These are phyloP conservation scores for Pleurostoma richardsiae DNA, from an alignment of 2,329 filamentous ascomycete species.

Conservation along the genomic window DNA sequence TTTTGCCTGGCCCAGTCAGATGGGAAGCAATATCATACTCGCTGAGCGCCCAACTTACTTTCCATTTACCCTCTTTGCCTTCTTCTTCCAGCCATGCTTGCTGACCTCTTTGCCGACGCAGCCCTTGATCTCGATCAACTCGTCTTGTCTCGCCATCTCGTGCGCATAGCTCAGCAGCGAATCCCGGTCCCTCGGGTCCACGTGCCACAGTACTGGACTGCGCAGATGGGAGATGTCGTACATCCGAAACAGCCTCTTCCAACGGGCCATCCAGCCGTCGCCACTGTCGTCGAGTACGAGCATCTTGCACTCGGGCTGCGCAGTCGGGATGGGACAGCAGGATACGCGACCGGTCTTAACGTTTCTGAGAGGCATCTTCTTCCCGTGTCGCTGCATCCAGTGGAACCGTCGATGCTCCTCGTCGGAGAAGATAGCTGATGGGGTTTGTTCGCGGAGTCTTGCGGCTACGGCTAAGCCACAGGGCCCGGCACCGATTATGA, in stretches of 20 bases:
- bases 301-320: constrained; percentile 27
- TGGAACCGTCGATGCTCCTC: constrained; percentile 78
- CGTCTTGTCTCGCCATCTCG: constrained; percentile 50
- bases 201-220: constrained; percentile 80
- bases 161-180: constrained; percentile 66
- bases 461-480: constrained; percentile 71
- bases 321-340: too few species aligned
- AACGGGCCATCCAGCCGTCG: constrained; percentile 62
- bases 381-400: constrained; percentile 65
- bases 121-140: constrained; percentile 65
- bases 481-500: constrained; percentile 71
- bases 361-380: constrained; percentile 53
- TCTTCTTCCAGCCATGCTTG: constrained; percentile 72
- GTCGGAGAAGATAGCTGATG: constrained; percentile 76
- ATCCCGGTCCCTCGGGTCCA: constrained; percentile 71
- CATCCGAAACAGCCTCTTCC: constrained; percentile 64
- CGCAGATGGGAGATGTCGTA: constrained; percentile 68
- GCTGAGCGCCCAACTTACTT: constrained; percentile 32
- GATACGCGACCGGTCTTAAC: constrained; percentile 31
- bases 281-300: constrained; percentile 64
- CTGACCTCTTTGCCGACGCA: constrained; percentile 77
- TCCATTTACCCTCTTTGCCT: constrained; percentile 4
- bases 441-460: constrained; percentile 65
- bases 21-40: constrained; percentile 16
- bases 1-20: constrained; percentile 25